Percentiles rank a stretch among this genome's conserved stretches.
phyloP scores from a whole-genome alignment of 768 basidiomycete species.

The Lactarius psammicola region DNA sequence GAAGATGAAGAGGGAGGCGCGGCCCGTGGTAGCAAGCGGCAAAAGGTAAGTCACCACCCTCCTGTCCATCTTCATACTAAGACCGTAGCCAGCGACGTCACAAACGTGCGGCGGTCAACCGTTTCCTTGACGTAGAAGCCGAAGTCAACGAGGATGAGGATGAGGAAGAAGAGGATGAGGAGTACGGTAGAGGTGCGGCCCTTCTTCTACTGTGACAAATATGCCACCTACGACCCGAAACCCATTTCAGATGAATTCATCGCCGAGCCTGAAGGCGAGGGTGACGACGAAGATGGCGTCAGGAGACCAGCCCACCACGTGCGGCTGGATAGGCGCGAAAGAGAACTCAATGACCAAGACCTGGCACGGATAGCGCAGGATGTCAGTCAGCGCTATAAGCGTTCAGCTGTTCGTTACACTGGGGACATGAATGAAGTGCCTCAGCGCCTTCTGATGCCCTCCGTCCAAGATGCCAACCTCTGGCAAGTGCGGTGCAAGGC shows the following conservation, averaged over 20 bases:
- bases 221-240: constrained; percentile 17
- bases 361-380: constrained; percentile 82
- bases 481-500: constrained; percentile 97
- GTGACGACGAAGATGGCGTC: constrained; percentile 57
- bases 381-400: constrained; percentile 73
- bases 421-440: constrained; percentile 94
- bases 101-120: constrained; percentile 61
- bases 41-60: constrained; percentile 47
- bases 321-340: constrained; percentile 65
- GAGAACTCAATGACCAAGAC: constrained; percentile 73
- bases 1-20: constrained; percentile 42
- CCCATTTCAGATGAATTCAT: constrained; percentile 62
- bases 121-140: constrained; percentile 94
- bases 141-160: constrained; percentile 97
- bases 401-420: constrained; percentile 70
- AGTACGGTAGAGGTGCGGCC: constrained; percentile 49
- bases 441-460: constrained; percentile 92
- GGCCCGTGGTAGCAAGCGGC: constrained; percentile 53
- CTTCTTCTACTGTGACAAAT: not conserved
- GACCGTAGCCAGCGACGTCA: constrained; percentile 53
- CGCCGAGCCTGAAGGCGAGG: constrained; percentile 56
- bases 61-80: constrained; percentile 9
- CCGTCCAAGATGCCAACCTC: constrained; percentile 90
- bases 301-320: constrained; percentile 61
- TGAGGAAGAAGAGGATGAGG: constrained; percentile 86